Evolutionary conservation across 176 grass and related monocot genomes (phyloP).

Genomic region (Urochloa ruziziensis): DNA sequence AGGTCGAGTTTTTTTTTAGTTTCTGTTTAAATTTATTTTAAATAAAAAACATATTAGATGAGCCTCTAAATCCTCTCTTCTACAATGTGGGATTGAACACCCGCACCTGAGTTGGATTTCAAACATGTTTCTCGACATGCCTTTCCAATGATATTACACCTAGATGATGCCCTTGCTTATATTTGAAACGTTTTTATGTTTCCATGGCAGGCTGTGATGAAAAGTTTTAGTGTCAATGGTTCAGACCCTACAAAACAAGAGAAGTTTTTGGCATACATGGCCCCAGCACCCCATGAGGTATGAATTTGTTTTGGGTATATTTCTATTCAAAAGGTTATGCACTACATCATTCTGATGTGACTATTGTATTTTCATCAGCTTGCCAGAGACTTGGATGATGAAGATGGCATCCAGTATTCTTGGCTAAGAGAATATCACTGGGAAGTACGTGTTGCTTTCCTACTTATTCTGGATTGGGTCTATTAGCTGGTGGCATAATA

Average conservation of each 20-base stretch:
- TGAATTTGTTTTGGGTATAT: conserved; percentile 3
- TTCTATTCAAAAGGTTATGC: conserved; percentile 1
- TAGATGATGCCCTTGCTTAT: conserved; percentile 9
- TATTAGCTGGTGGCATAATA: conserved; percentile 4
- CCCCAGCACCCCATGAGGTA: conserved; percentile 78
- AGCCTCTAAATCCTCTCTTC: neutral
- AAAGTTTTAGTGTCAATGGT: conserved; percentile 85
- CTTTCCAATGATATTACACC: neutral
- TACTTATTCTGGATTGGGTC: neutral
- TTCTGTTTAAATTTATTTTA: neutral
- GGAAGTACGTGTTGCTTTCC: conserved; percentile 67
- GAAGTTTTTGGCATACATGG: conserved; percentile 97
- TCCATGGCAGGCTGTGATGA: conserved; percentile 81
- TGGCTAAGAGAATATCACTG: conserved; percentile 96
- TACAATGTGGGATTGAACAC: neutral
- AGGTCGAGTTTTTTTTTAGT: too few species aligned
- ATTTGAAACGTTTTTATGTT: conserved; percentile 23
- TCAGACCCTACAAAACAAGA: conserved; percentile 77
- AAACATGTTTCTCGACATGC: conserved; percentile 9
- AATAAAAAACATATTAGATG: neutral
- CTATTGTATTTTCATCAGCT: conserved; percentile 55
- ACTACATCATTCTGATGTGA: conserved; percentile 16
- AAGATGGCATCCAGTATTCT: conserved; percentile 79
- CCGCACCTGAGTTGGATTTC: neutral
- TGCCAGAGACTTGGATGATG: conserved; percentile 69